Conservation (phyloP, 331 rosid species). For the Pyrus hybrid region DNA sequence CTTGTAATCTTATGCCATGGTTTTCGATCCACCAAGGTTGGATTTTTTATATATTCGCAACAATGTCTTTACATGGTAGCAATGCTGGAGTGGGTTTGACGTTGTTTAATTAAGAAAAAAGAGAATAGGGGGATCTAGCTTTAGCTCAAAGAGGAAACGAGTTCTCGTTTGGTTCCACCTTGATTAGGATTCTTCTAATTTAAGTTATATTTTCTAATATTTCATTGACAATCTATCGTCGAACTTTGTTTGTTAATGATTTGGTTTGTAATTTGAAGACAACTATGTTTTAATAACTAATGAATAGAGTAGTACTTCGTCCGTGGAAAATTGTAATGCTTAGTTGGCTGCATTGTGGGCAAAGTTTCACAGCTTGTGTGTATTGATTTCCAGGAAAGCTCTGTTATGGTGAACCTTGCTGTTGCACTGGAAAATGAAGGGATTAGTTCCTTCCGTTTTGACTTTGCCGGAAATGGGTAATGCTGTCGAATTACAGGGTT, state of each 20-base stretch:
- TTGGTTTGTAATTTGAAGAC: background rate
- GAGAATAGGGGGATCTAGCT: too few relatives aligned
- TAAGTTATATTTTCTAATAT: background rate
- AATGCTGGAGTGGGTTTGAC: too few relatives aligned
- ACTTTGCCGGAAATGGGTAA: slow-evolving; percentile 85
- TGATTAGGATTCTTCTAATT: background rate
- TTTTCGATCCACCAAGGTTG: slow-evolving; percentile 49
- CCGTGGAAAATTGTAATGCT: background rate
- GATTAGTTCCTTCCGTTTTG: slow-evolving; percentile 60
- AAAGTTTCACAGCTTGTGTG: background rate
- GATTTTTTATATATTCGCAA: background rate
- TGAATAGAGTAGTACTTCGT: background rate
- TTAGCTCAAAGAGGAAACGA: too few relatives aligned
- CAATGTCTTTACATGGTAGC: too few relatives aligned
- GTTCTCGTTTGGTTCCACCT: background rate
- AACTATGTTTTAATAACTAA: background rate
- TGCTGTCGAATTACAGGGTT: background rate
- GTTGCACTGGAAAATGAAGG: slow-evolving; percentile 50
- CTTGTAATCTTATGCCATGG: slow-evolving; percentile 67
- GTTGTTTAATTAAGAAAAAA: too few relatives aligned
- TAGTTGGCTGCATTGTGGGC: background rate
- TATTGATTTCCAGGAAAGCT: slow-evolving; percentile 32
- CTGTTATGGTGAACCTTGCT: slow-evolving; percentile 40
- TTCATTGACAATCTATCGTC: background rate
- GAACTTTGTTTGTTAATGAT: background rate